Base-by-base conservation (phyloP, 352 stramenopile species). In the Elongisporangium anandrum region DNA sequence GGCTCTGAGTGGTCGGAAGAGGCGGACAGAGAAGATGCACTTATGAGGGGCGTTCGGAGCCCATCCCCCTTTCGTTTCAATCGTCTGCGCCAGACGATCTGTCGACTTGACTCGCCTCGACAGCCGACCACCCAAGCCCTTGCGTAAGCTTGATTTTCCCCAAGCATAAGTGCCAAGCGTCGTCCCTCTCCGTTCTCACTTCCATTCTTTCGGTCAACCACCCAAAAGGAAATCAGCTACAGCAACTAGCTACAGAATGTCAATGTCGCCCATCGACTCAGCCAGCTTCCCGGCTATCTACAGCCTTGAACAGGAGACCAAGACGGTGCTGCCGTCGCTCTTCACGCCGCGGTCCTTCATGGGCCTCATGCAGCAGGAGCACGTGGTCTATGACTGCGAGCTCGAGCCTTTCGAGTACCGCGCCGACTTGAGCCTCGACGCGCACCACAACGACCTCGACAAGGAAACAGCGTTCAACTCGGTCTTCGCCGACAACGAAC, bases 351-450 rank as follows among this genome's bases (percentile, higher is more conserved):
- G 62, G 22, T 26, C 38, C 23, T 23, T 65, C 55, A 61, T 66
- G 54, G 60, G 41, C 10, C 47, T 69, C 51, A 70, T 69, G 53
- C 53, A 59, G 17, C 45, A 65, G 23, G 54, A 56, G 15, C 52
- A 50, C 24, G 54, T 67, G 34, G 64, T 69, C 41, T 68, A 67
- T 57, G 68, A 80, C 38, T 68, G 47, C n/a, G 81, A 87, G 47
- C 70, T 92, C 26, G 79, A 92, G 62, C 82, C 82, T 0, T 88
- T 92, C 56, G 78, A 87, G 60, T 90, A 84, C 70, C 70, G 68
- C 15, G 34, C 65, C 75, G 3, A 56, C 16, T 19, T 49, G 56
- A 15, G 24, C 7, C 8, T 29, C 23, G 17, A 48, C 22, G 23
- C 16, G 23, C 10, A 63, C 55, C 29, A 64, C 57, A 13, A 65